phyloP scores from a whole-genome alignment of 257 asterid species.

The Solanum arcanum region DNA sequence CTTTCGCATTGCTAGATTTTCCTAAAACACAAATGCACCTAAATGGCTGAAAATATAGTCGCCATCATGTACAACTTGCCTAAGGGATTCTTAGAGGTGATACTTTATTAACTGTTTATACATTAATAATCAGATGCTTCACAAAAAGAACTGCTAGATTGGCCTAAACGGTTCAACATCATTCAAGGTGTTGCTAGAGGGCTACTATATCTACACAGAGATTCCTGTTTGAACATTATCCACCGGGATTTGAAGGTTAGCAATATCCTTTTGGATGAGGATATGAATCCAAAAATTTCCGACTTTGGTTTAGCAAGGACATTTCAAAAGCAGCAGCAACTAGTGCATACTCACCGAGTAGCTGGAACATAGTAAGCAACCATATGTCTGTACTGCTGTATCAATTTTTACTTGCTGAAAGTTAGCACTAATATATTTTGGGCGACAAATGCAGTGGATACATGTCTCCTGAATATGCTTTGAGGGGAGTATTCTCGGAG shows the following conservation, averaged over 20 bases:
- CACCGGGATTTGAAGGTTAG: conserved; percentile 21
- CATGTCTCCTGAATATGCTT: conserved; percentile 8
- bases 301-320: conserved; percentile 28
- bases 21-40: background rate
- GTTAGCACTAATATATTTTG: background rate
- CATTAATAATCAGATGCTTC: conserved; percentile 1
- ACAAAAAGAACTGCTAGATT: conserved; percentile 8
- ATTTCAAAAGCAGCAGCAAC: conserved; percentile 5
- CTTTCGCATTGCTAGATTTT: background rate
- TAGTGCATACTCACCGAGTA: conserved; percentile 14
- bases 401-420: background rate
- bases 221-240: conserved; percentile 18
- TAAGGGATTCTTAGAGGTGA: background rate
- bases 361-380: conserved; percentile 19
- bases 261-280: conserved; percentile 15
- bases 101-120: background rate
- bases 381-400: background rate
- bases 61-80: background rate
- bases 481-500: background rate
- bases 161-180: conserved; percentile 14
- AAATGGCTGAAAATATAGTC: background rate
- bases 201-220: conserved; percentile 19
- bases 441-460: background rate
- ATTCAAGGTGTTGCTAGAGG: conserved; percentile 19
- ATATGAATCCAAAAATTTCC: conserved; percentile 20